Percentiles rank a stretch among this genome's conserved stretches.
These are phyloP conservation scores for Clarireedia paspali DNA, from an alignment of 2,329 filamentous ascomycete species.

Conservation along the genomic window DNA sequence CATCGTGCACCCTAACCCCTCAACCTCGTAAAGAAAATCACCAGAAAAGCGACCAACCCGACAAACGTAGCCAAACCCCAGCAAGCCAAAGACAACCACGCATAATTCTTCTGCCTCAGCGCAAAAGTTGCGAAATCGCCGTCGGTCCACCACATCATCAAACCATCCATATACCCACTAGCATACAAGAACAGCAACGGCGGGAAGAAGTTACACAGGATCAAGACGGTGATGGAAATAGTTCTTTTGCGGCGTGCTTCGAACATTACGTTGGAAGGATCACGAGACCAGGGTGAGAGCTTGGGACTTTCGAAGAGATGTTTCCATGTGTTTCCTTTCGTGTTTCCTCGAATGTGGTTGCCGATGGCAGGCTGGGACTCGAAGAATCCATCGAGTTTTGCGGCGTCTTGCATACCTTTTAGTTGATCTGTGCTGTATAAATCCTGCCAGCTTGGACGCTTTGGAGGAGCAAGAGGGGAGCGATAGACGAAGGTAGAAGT, in stretches of 20 bases:
- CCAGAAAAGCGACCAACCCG: conserved; percentile 17
- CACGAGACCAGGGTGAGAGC: conserved; percentile 14
- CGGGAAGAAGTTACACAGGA: conserved; percentile 23
- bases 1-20: neutral
- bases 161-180: conserved; percentile 20
- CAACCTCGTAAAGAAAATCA: conserved; percentile 6
- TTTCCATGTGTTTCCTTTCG: conserved; percentile 10
- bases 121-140: conserved; percentile 20
- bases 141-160: conserved; percentile 22
- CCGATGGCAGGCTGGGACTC: conserved; percentile 6
- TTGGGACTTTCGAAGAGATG: conserved; percentile 17
- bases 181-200: conserved; percentile 23
- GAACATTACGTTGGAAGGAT: conserved; percentile 11
- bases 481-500: conserved; percentile 21
- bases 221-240: conserved; percentile 20
- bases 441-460: conserved; percentile 19
- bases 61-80: conserved; percentile 16
- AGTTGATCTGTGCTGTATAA: conserved; percentile 22
- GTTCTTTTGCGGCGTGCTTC: conserved; percentile 13
- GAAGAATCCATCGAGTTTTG: conserved; percentile 17
- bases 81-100: conserved; percentile 13
- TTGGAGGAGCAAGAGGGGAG: conserved; percentile 24
- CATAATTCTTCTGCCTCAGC: conserved; percentile 20
- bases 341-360: neutral
- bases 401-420: conserved; percentile 14